phyloP scores from a whole-genome alignment of 805 yeast genomes.

The Wickerhamiella sergipiensis region DNA sequence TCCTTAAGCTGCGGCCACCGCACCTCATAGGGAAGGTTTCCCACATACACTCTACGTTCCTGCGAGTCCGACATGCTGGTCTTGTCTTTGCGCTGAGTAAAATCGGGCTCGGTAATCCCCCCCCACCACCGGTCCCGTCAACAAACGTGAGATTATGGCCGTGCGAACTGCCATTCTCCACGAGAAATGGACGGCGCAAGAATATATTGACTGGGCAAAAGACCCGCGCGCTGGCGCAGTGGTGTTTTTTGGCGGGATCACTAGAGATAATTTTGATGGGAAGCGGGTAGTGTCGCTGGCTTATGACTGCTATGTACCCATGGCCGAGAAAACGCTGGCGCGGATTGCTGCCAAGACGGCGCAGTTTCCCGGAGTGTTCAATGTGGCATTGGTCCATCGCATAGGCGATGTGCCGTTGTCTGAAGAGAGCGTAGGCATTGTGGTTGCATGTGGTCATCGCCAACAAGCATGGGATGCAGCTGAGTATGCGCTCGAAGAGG shows the following conservation, averaged over 20 bases:
- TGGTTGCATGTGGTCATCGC: slow-evolving; percentile 34
- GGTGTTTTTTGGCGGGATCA: slow-evolving; percentile 37
- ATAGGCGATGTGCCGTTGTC: slow-evolving; percentile 35
- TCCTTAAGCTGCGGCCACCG: slow-evolving; percentile 28
- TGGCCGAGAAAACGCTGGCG: slow-evolving; percentile 29
- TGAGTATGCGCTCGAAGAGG: slow-evolving; percentile 31
- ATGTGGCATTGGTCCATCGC: slow-evolving; percentile 32
- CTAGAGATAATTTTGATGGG: slow-evolving; percentile 32
- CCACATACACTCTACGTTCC: slow-evolving; percentile 26
- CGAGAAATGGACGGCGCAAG: background rate
- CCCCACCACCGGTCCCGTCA: background rate
- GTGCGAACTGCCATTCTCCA: background rate
- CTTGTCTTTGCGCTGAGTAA: background rate
- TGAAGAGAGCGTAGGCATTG: slow-evolving; percentile 35
- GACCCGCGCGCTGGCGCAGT: slow-evolving; percentile 35
- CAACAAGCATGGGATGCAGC: slow-evolving; percentile 36
- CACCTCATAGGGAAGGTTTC: slow-evolving; percentile 29
- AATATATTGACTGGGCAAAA: slow-evolving; percentile 28
- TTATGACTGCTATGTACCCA: slow-evolving; percentile 34
- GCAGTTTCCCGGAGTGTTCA: slow-evolving; percentile 20
- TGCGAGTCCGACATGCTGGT: background rate
- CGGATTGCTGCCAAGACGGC: slow-evolving; percentile 27
- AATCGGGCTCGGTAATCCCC: background rate
- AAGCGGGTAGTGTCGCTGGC: slow-evolving; percentile 29
- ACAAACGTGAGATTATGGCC: background rate